Conservation (phyloP, 805 yeast genomes). For the Schwanniomyces yamadae region DNA sequence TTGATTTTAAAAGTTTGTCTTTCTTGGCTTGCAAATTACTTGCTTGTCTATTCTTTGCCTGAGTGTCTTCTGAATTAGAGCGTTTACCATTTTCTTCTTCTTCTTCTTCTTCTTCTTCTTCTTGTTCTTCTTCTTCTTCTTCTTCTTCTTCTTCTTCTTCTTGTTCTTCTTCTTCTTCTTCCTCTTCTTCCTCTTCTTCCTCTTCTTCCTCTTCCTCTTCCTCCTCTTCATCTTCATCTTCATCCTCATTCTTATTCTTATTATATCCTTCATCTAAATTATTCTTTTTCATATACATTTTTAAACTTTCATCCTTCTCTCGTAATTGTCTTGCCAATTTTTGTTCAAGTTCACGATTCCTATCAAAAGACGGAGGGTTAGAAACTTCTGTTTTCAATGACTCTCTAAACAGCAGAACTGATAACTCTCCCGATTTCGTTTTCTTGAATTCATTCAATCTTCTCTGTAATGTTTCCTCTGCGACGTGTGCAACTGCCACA, state of each 20-base stretch:
- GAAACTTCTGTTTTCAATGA: slow-evolving; percentile 43
- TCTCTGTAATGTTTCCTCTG: slow-evolving; percentile 88
- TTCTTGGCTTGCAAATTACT: slow-evolving; percentile 11
- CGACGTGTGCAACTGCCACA: slow-evolving; percentile 93
- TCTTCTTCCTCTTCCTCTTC: slow-evolving; percentile 6
- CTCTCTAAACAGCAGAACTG: slow-evolving; percentile 72
- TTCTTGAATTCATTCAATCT: slow-evolving; percentile 83
- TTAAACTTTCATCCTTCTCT: slow-evolving; percentile 17
- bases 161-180: slow-evolving; percentile 7
- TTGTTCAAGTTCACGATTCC: slow-evolving; percentile 55
- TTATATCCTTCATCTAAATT: slow-evolving; percentile 22
- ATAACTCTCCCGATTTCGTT: slow-evolving; percentile 70
- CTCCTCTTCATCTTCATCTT: slow-evolving; percentile 7
- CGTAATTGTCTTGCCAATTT: slow-evolving; percentile 34
- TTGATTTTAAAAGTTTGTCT: slow-evolving; percentile 22
- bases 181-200: too few relatives aligned
- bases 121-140: slow-evolving; percentile 4
- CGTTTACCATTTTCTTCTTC: slow-evolving; percentile 16
- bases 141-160: slow-evolving; percentile 8
- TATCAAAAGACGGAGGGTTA: slow-evolving; percentile 80
- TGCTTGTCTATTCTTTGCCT: slow-evolving; percentile 2
- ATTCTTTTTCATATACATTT: slow-evolving; percentile 11
- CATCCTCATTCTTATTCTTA: slow-evolving; percentile 10
- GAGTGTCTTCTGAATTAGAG: too few relatives aligned
- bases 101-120: slow-evolving; percentile 1